Evolutionary conservation across 75 land plant genomes (phyloP).

Genomic region (Gnetum montanum): DNA sequence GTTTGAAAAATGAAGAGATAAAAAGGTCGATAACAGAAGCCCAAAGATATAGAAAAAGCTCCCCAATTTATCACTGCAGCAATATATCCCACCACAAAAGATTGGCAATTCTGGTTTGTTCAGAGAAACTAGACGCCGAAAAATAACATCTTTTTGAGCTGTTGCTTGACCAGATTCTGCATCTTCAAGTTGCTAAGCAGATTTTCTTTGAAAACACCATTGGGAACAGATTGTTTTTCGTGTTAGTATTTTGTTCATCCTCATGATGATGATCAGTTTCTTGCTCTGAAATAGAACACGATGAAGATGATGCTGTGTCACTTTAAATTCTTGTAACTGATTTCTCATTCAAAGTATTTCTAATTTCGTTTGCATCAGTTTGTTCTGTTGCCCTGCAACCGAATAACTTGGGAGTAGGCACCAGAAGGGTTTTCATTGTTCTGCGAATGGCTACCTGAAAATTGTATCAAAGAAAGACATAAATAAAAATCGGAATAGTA

Average conservation of each 20-base stretch:
- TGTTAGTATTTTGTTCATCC: too few species aligned
- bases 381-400: background rate
- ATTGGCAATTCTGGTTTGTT: constrained; percentile 42
- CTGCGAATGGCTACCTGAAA: background rate
- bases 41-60: constrained; percentile 32
- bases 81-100: constrained; percentile 23
- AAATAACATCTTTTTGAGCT: constrained; percentile 11
- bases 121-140: constrained; percentile 28
- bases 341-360: too few species aligned
- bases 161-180: background rate
- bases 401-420: background rate
- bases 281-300: too few species aligned
- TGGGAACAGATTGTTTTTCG: too few species aligned
- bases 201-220: too few species aligned
- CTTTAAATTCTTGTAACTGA: too few species aligned
- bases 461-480: too few species aligned
- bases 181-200: too few species aligned
- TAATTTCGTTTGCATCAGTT: too few species aligned
- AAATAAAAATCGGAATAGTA: background rate
- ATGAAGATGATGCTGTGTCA: too few species aligned
- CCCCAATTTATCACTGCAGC: constrained; percentile 32
- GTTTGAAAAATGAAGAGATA: constrained; percentile 25
- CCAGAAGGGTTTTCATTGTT: background rate
- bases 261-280: too few species aligned
- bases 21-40: constrained; percentile 24